Base-by-base conservation (phyloP, 2,329 filamentous ascomycete species). In the Colletotrichum ledebouriae region DNA sequence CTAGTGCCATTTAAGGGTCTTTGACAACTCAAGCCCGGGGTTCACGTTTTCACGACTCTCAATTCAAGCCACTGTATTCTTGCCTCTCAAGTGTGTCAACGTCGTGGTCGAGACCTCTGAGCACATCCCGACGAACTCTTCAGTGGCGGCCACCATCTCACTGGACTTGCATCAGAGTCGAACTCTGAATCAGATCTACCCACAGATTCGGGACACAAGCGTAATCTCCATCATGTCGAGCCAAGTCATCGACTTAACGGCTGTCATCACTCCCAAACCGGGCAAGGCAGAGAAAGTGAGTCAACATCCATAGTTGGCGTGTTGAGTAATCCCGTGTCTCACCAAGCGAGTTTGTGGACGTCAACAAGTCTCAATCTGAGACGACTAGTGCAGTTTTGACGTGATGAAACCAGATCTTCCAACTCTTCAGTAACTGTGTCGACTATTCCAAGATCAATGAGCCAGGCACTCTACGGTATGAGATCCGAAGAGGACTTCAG, bases 211-310 rank as follows among this genome's bases (percentile, higher is more conserved):
- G 10, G 22, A 17, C 42, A 42, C 47, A 55, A 39, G 60, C 39
- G 61, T 42, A 25, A 20, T n/a, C 33, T 15, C 50, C 37, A 22
- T 17, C 34, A 50, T 56, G 46, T 55, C 72, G 70, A 67, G 71
- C 15, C 63, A 59, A 25, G n/a, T 65, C 46, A 69, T 76, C 37
- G 70, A 74, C 33, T 70, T 75, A 44, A 74, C 73, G 33, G 75
- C 71, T 20, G 63, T 74, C 68, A 69, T 76, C 55, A 76, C 72
- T n/a, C 72, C 73, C 22, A 75, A 75, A 59, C 69, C 75, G 12
- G 74, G 73, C 46, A 75, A 75, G 62, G 59, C 60, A n/a, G 47
- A 71, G 41, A 66, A 71, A 22, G 72, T 72, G 67, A 65, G 72
- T 15, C n/a, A n/a, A 25, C 25, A 25, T 25, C 25, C 42, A 17